Percentiles rank a stretch among this genome's conserved stretches.
Conservation (phyloP, 352 stramenopile genomes). For the Elongisporangium senticosum region DNA sequence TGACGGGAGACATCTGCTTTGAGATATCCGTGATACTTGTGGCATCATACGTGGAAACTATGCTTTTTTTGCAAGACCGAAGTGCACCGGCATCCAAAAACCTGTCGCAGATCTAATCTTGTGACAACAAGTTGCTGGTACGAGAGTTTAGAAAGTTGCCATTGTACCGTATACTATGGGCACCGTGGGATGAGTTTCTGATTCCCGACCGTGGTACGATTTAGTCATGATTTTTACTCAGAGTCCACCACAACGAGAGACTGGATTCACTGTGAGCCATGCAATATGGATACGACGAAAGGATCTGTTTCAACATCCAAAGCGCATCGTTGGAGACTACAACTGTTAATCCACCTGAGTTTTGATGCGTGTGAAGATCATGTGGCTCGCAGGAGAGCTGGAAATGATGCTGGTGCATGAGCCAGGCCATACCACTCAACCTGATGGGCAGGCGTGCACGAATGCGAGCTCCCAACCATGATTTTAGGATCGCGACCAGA, state of each 20-base stretch:
- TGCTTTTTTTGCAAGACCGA: neutral
- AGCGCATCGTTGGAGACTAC: neutral
- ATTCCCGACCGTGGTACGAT: neutral
- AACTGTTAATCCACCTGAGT: neutral
- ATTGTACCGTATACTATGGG: neutral
- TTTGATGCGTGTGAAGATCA: neutral
- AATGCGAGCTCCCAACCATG: neutral
- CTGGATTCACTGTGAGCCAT: neutral
- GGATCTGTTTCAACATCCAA: neutral
- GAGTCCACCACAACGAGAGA: neutral
- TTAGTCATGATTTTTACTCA: neutral
- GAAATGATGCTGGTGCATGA: neutral
- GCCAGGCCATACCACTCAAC: neutral
- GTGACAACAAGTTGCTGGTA: too few relatives aligned
- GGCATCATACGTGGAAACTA: too few relatives aligned
- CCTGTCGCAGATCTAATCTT: neutral
- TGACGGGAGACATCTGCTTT: too few relatives aligned
- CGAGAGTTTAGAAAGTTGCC: too few relatives aligned
- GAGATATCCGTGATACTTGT: too few relatives aligned
- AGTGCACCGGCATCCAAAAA: neutral
- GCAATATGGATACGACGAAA: neutral
- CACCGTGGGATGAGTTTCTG: neutral
- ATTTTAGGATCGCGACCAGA: neutral
- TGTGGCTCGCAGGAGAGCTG: neutral
- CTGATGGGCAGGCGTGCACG: neutral